Evolutionary conservation across 2,329 filamentous ascomycete genomes (phyloP).

Genomic region (Lecanoromycetidae sp.): DNA sequence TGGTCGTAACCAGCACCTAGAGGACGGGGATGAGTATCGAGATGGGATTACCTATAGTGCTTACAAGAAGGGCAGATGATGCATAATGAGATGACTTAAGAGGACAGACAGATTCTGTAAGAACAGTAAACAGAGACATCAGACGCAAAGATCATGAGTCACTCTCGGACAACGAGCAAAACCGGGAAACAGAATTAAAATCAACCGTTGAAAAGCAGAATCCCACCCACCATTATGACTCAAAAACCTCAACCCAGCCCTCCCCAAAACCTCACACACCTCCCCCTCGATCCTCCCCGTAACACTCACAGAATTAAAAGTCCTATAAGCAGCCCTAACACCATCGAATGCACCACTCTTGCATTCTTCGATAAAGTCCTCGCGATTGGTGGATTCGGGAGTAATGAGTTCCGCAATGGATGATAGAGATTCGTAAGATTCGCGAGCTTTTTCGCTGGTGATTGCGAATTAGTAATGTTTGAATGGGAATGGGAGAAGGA

Average conservation of each 20-base stretch:
- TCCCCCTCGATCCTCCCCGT: slow-evolving; percentile 63
- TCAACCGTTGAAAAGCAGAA: too few species aligned
- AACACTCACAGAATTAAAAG: slow-evolving; percentile 49
- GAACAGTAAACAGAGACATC: too few species aligned
- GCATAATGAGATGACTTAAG: too few species aligned
- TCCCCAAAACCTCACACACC: slow-evolving; percentile 42
- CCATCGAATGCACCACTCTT: slow-evolving; percentile 53
- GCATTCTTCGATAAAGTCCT: slow-evolving; percentile 58
- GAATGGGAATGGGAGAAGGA: slow-evolving; percentile 13
- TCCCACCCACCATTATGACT: slow-evolving; percentile 29
- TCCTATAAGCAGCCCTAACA: slow-evolving; percentile 55
- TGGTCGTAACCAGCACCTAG: slow-evolving; percentile 65
- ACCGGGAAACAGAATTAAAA: too few species aligned
- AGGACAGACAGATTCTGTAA: too few species aligned
- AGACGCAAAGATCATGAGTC: too few species aligned
- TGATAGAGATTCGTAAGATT: slow-evolving; percentile 50
- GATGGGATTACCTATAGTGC: too few species aligned
- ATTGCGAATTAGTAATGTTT: not conserved
- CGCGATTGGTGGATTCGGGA: slow-evolving; percentile 49
- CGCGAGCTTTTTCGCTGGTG: slow-evolving; percentile 44
- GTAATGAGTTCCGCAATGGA: slow-evolving; percentile 53
- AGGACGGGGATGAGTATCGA: not conserved
- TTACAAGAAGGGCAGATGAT: too few species aligned
- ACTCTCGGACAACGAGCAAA: too few species aligned
- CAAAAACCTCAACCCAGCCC: slow-evolving; percentile 28